These are phyloP conservation scores for Millerozyma miso DNA, from an alignment of 805 yeast genomes.

Conservation along the genomic window DNA sequence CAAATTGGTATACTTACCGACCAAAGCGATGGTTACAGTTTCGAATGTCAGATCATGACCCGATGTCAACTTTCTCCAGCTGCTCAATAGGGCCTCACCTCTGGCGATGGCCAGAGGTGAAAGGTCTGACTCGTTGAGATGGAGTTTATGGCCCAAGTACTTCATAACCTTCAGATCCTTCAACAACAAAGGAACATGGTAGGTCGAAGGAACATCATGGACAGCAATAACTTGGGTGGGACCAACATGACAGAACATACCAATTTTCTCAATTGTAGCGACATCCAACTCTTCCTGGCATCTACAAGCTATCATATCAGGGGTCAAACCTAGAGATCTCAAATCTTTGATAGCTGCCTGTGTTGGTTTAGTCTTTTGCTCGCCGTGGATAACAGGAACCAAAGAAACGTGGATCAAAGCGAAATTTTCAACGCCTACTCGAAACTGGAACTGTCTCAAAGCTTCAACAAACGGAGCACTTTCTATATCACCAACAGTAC, in stretches of 20 bases:
- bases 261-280: constrained; percentile 90
- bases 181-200: constrained; percentile 91
- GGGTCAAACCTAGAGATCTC: constrained; percentile 89
- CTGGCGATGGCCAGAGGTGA: constrained; percentile 45
- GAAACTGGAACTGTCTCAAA: constrained; percentile 95
- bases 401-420: constrained; percentile 94
- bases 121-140: constrained; percentile 43
- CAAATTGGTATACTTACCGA: constrained; percentile 94
- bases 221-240: constrained; percentile 97
- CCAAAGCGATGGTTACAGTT: constrained; percentile 89
- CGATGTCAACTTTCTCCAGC: constrained; percentile 78
- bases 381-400: constrained; percentile 97
- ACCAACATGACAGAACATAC: constrained; percentile 99
- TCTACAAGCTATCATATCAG: constrained; percentile 97
- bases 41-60: constrained; percentile 80
- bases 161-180: constrained; percentile 81
- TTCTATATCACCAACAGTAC: constrained; percentile 99
- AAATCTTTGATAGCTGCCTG: constrained; percentile 98
- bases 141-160: constrained; percentile 65
- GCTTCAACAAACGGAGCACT: constrained; percentile 99
- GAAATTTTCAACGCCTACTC: constrained; percentile 91
- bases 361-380: constrained; percentile 98
- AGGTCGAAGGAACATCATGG: constrained; percentile 93
- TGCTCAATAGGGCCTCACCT: constrained; percentile 66
- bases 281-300: constrained; percentile 78